Evolutionary conservation across 2,329 filamentous ascomycete genomes (phyloP), one percentile per base, ranked within the genome.

Genomic region (Xylaria digitata): DNA sequence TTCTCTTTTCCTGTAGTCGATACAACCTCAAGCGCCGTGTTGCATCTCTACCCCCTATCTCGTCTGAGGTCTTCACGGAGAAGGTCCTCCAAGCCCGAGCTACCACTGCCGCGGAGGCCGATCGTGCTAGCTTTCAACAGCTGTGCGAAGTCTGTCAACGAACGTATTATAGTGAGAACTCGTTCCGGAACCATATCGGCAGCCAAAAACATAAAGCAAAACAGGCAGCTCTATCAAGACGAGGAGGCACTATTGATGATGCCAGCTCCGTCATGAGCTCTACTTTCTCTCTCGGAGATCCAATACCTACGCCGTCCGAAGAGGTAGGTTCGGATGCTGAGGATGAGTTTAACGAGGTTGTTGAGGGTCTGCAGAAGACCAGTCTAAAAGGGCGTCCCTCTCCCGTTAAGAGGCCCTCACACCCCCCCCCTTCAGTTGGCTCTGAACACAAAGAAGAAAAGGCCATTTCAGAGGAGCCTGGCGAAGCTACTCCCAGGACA

Each of bases 11-110:
- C 70, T 74, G 30, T 74, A 96, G 92, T 80, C 90, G 96, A 71
- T 97, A 97, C 82, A 99, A 99, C 79, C 87, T 98, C 75, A 97
- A 98, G 83, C 92, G 96, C 73, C 90, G 94, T 75, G 92, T 98
- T 63, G 94, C 95, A 48, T 93, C 92, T 6, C 85, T 98, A 6
- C 94, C 95, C 34, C 94, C 96, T 3, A 93, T 98, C 55, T 90
- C 94, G 6, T 94, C 95, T 61, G 94, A 98, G 78, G 86, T 93
- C 65, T 99, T 98, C 80, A 93, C 93, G 74, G 96, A 98, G 75
- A 98, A 98, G 80, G 95, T 99, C 45, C 84, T 97, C 17, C 93
- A 94, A 74, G 95, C 94, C 70, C 93, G 96, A 77, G 94, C 94
- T 32, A 89, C 88, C 7, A 92, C 94, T 17, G 92, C 87, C 48